Base-by-base conservation (phyloP, 768 basidiomycete genomes). In the Lactarius evosmus region DNA sequence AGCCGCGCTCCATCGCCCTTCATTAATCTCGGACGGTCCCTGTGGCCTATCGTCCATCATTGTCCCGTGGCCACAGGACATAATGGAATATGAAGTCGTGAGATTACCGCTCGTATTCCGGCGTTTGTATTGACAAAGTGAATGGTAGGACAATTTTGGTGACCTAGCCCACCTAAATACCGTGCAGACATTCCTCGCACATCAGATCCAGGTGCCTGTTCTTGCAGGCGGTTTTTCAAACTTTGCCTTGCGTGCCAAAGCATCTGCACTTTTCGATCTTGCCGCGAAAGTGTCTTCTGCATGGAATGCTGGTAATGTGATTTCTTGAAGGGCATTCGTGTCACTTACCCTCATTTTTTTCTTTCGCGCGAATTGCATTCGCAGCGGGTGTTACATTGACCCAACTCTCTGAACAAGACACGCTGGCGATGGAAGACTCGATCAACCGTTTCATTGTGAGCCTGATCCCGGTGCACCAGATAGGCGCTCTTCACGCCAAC, bases 61-160 rank as follows among this genome's bases (percentile, higher is more conserved):
- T 66, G 85, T 86, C 70, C 88, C 89, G 14, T 93, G 89, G 89
- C 89, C 91, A 22, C 85, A 89, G 72, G 78, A 81, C 56, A 81
- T 88, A 72, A 80, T 85, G 65, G 86, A 88, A 65, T 92, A 92
- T 68, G 85, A 87, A 75, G 77, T 81, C 56, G 91, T 88, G 82
- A 66, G 60, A 55, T 60, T 67, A 54, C 58, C 57, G 53, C 36
- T 16, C 52, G 19, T 50, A 9, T 16, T 27, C 49, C 16, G 14
- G 40, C 25, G 55, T 56, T 40, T 17, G 12, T 51, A 30, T 32
- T 66, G 34, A 58, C 22, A 7, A 12, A 16, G 16, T 27, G 19
- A 40, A 62, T 34, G 34, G 19, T 67, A 91, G 88, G 87, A 87
- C 17, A 83, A 84, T 54, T 75, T 86, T 55, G 78, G 82, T 61